Base-by-base conservation (phyloP, 805 yeast species). In the Saturnispora halmiae region DNA sequence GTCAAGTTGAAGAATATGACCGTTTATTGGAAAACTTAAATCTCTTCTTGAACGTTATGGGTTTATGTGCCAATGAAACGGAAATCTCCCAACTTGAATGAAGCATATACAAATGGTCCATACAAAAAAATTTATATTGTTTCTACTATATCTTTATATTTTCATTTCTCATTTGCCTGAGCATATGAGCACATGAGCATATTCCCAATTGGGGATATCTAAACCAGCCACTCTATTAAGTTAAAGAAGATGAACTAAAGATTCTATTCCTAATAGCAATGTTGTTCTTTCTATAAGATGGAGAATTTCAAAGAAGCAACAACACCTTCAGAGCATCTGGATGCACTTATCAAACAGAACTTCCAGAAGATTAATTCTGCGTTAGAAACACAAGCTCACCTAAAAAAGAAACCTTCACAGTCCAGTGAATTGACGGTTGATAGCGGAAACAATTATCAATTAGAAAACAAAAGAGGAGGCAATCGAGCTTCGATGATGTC, bases 11-110 rank as follows among this genome's bases (percentile, higher is more conserved):
- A 47, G 72, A 70, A 55, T 72, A 70, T 50, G 75, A 68, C 51
- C 76, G 69, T 64, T 49, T 50, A 25, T 72, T 80, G 54, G 77
- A 75, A 49, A 87, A 87, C 56, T 73, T 90, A 72, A 90, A 90
- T 60, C 66, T 90, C 72, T 88, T 87, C 66, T 73, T 90, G 63
- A 92, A 90, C 52, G 96, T 88, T 35, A 87, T 90, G 94, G 98
- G 98, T 6, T 72, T 90, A 49, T 85, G 83, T 45, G 95, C 96
- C 5, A 83, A 84, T 50, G 92, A 85, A 52, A 80, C 78, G 42
- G 96, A 85, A 59, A 88, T 88, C 55, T 75, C 80, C 31, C 96
- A 87, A 64, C 68, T 88, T 4, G 42, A 40, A 18, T 40, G 24
- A 27, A n/a, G n/a, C n/a, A n/a, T n/a, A n/a, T n/a, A n/a, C n/a